Evolutionary conservation across 225 moss, liverwort and hornwort genomes (phyloP), one percentile per base, ranked within the genome.

Genomic region (Ulota crispa): DNA sequence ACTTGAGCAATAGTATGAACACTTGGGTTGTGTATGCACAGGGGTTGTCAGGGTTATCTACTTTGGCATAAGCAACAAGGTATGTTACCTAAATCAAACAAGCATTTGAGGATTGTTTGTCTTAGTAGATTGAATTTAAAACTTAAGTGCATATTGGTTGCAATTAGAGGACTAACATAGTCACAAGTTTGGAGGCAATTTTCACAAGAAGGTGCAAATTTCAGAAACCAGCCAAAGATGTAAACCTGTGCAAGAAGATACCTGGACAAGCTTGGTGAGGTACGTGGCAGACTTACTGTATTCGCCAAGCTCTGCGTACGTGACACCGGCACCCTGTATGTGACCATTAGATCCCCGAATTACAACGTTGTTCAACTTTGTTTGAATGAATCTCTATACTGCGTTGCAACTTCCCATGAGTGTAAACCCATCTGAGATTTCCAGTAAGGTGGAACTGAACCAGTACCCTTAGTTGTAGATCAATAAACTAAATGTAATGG

Each of bases 281-380:
- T 91, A 94, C 23, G 88, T 83, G 45, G 88, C 91, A 84, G 96
- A 93, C 86, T 94, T 96, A 83, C 92, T 88, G 81, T 87, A 95
- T 54, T 99, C 95, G 81, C 98, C 98, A 52, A 99, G 92, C 77
- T 99, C 90, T 68, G 94, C 95, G 78, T 94, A 99, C 55, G 89
- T 93, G 13, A 94, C 94, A 75, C 92, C 96, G 83, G 93, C 98
- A 80, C 93, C 93, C 98, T 98, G 89, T 59, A 83, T 87, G 73
- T 72, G 83, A 39, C 69, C 56, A 70, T 75, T 43, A 43, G 41
- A 54, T 50, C 43, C 68, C 6, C 56, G 24, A 28, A 15, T 43
- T 75, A 79, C 50, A 60, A 34, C 13, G 31, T 57, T 57, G 56
- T 14, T 20, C 50, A 50, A 34, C 13, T 31, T 57, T 43, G 56